These are phyloP conservation scores for Puccinia novopanici DNA, from an alignment of 1,284 basidiomycete genomes.

Conservation along the genomic window DNA sequence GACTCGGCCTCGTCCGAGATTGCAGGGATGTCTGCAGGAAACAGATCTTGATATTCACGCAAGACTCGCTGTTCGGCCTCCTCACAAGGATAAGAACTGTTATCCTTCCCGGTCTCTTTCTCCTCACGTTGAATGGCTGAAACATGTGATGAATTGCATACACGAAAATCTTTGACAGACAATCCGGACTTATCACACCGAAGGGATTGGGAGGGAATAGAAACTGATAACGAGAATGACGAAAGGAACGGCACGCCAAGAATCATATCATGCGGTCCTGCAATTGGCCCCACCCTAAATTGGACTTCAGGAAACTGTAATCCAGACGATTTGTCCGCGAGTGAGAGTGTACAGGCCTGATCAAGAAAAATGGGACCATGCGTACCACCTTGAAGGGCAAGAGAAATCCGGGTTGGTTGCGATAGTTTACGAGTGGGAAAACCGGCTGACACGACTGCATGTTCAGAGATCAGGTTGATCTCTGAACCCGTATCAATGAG, in stretches of 20 bases:
- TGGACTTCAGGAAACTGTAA: neutral
- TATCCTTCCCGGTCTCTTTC: too few relatives aligned
- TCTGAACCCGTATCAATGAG: neutral
- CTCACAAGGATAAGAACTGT: too few relatives aligned
- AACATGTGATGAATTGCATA: too few relatives aligned
- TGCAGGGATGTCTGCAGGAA: neutral
- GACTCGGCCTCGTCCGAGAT: neutral
- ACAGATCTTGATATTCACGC: neutral
- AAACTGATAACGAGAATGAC: neutral
- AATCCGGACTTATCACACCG: neutral
- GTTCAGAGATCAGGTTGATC: constrained; percentile 1
- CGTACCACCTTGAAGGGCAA: neutral
- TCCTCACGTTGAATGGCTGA: too few relatives aligned
- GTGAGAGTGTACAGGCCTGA: too few relatives aligned
- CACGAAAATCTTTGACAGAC: neutral
- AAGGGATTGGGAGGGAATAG: neutral
- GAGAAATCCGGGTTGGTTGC: neutral
- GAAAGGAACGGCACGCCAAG: constrained; percentile 2
- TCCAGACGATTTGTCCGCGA: neutral
- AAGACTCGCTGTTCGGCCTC: neutral
- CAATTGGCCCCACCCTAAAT: neutral
- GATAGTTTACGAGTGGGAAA: neutral
- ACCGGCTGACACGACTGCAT: neutral
- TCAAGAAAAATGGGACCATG: too few relatives aligned
- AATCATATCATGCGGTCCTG: neutral